Percentiles rank a stretch among this genome's conserved stretches.
phyloP scores from a whole-genome alignment of 2,329 filamentous ascomycete species.

The Fusarium stilboides region DNA sequence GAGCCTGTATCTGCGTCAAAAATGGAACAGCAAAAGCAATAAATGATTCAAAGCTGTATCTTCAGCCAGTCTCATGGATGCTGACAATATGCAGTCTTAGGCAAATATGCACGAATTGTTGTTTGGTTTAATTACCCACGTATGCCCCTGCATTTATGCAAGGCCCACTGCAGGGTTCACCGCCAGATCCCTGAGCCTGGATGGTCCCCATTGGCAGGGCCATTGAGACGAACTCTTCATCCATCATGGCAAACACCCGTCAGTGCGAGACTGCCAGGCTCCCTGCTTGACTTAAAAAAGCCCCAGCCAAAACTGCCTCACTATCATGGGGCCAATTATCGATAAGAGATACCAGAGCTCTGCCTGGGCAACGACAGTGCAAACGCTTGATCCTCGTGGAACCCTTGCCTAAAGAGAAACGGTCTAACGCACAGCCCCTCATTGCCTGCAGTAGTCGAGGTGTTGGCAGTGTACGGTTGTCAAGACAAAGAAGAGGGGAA shows the following conservation, averaged over 20 bases:
- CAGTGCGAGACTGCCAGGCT: neutral
- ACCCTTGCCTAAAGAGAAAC: conserved; percentile 18
- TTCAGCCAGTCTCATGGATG: conserved; percentile 13
- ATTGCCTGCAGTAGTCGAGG: conserved; percentile 15
- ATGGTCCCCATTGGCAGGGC: conserved; percentile 18
- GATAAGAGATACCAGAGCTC: conserved; percentile 15
- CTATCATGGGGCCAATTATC: conserved; percentile 26
- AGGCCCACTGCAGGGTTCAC: conserved; percentile 32
- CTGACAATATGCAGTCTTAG: conserved; percentile 13
- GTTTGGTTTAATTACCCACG: conserved; percentile 40
- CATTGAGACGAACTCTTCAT: conserved; percentile 19
- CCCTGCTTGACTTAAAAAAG: neutral
- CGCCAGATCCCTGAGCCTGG: conserved; percentile 26
- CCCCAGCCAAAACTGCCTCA: conserved; percentile 22
- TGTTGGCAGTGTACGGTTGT: conserved; percentile 21
- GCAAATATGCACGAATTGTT: conserved; percentile 11
- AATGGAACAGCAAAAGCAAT: neutral
- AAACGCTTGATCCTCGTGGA: conserved; percentile 21
- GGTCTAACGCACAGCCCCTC: conserved; percentile 27
- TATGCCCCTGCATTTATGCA: conserved; percentile 38
- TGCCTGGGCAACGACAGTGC: conserved; percentile 32
- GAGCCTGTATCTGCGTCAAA: neutral
- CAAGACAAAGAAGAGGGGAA: conserved; percentile 24
- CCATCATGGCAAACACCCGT: conserved; percentile 23
- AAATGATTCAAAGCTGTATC: conserved; percentile 4